Conservation (phyloP, 345 rosid species). For the Isatis tinctoria region DNA sequence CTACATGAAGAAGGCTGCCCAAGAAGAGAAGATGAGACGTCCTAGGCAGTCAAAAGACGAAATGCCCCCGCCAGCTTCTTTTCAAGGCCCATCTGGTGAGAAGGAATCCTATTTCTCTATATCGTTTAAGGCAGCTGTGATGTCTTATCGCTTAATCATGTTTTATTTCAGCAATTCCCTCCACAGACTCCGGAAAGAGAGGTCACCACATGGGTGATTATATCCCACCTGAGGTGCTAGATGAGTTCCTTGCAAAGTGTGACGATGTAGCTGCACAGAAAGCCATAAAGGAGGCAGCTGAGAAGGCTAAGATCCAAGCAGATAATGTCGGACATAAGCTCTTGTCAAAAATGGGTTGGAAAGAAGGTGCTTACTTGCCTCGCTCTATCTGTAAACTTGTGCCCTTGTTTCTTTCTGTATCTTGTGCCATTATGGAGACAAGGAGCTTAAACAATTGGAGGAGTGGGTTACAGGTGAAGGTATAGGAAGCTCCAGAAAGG, state of each 20-base stretch:
- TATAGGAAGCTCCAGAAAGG: constrained; percentile 86
- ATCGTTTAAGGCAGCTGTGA: constrained; percentile 5
- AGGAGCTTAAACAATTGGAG: constrained; percentile 30
- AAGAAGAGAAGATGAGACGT: constrained; percentile 85
- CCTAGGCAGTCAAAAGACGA: constrained; percentile 98
- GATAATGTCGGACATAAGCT: constrained; percentile 96
- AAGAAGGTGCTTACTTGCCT: constrained; percentile 64
- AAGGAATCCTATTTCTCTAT: constrained; percentile 11
- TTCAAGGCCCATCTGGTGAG: constrained; percentile 58
- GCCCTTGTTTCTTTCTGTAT: constrained; percentile 29
- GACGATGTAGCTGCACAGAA: constrained; percentile 69
- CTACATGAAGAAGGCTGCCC: constrained; percentile 96
- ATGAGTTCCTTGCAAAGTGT: constrained; percentile 80
- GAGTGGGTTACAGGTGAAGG: constrained; percentile 80
- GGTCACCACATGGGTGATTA: constrained; percentile 99
- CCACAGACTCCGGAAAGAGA: constrained; percentile 48
- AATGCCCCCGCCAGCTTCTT: constrained; percentile 96
- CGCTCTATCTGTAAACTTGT: constrained; percentile 25
- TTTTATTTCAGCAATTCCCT: constrained; percentile 26
- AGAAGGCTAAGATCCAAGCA: constrained; percentile 84
- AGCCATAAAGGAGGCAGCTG: constrained; percentile 64
- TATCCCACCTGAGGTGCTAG: constrained; percentile 90
- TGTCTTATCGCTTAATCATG: constrained; percentile 2
- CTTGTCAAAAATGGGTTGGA: constrained; percentile 98
- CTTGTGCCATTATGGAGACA: constrained; percentile 28